Conservation (phyloP, 2,329 filamentous ascomycete genomes). For the Calonectria montana region DNA sequence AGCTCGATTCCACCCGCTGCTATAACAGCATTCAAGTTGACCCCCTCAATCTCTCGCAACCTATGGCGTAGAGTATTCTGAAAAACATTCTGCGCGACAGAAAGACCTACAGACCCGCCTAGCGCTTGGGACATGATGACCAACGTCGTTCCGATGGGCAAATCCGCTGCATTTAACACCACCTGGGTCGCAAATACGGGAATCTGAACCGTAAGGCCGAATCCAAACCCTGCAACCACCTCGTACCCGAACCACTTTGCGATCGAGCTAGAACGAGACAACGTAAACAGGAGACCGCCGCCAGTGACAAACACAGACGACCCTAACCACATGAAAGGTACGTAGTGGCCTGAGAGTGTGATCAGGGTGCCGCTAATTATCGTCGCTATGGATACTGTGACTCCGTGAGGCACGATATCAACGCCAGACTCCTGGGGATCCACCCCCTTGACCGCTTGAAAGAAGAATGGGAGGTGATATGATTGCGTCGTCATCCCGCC, state of each 20-base stretch:
- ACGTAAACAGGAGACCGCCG: conserved; percentile 24
- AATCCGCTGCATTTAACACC: conserved; percentile 52
- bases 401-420: conserved; percentile 31
- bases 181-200: conserved; percentile 57
- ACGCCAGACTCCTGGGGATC: conserved; percentile 31
- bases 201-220: conserved; percentile 56
- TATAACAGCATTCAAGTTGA: conserved; percentile 25
- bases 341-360: conserved; percentile 30
- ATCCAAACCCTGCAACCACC: conserved; percentile 54
- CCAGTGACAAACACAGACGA: conserved; percentile 28
- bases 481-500: conserved; percentile 36
- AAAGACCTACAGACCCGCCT: conserved; percentile 48
- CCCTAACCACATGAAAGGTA: conserved; percentile 37
- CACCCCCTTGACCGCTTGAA: conserved; percentile 37
- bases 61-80: conserved; percentile 22
- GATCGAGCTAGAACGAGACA: conserved; percentile 46
- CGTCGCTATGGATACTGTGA: conserved; percentile 27
- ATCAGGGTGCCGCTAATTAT: conserved; percentile 27
- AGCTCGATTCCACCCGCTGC: conserved; percentile 28
- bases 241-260: conserved; percentile 58
- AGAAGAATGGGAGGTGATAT: conserved; percentile 37
- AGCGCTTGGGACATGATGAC: conserved; percentile 59
- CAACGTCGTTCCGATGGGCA: conserved; percentile 55
- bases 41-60: conserved; percentile 12
- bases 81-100: conserved; percentile 36